Percentiles rank a stretch among this genome's conserved stretches.
phyloP scores from a whole-genome alignment of 768 basidiomycete species.

The Agaricus subrufescens region DNA sequence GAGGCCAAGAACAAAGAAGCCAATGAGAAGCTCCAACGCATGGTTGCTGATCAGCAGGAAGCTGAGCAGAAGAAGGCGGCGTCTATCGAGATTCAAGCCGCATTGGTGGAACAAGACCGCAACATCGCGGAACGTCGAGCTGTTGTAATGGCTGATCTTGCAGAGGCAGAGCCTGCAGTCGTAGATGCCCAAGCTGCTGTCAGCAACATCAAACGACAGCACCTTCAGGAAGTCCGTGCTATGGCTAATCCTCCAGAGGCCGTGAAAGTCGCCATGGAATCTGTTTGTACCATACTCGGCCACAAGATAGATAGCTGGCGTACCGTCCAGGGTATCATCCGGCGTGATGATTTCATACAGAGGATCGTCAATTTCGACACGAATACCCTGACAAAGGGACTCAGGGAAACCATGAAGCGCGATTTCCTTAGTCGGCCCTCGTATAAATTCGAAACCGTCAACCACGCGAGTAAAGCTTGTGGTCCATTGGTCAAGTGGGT shows the following conservation, averaged over 20 bases:
- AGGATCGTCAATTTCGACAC: slow-evolving; percentile 97
- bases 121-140: slow-evolving; percentile 83
- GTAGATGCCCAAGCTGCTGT: slow-evolving; percentile 95
- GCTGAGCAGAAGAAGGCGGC: slow-evolving; percentile 98
- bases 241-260: slow-evolving; percentile 99
- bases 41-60: slow-evolving; percentile 98
- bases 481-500: slow-evolving; percentile 99
- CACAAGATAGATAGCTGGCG: slow-evolving; percentile 98
- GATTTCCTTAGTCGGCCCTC: slow-evolving; percentile 89
- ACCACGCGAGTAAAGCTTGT: slow-evolving; percentile 94
- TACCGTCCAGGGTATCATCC: slow-evolving; percentile 91
- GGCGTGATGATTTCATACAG: slow-evolving; percentile 94
- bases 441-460: slow-evolving; percentile 93
- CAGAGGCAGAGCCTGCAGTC: slow-evolving; percentile 97
- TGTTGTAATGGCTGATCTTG: slow-evolving; percentile 92
- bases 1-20: slow-evolving; percentile 93
- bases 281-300: slow-evolving; percentile 92
- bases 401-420: slow-evolving; percentile 88
- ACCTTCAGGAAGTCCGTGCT: slow-evolving; percentile 92
- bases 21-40: slow-evolving; percentile 94
- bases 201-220: slow-evolving; percentile 92
- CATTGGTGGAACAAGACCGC: slow-evolving; percentile 86
- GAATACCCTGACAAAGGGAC: slow-evolving; percentile 74
- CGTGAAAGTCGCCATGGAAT: slow-evolving; percentile 98
- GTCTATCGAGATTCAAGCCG: slow-evolving; percentile 93